Evolutionary conservation across 1,284 basidiomycete genomes (phyloP), one percentile per base, ranked within the genome.

Genomic region (Moniliophthora roreri): DNA sequence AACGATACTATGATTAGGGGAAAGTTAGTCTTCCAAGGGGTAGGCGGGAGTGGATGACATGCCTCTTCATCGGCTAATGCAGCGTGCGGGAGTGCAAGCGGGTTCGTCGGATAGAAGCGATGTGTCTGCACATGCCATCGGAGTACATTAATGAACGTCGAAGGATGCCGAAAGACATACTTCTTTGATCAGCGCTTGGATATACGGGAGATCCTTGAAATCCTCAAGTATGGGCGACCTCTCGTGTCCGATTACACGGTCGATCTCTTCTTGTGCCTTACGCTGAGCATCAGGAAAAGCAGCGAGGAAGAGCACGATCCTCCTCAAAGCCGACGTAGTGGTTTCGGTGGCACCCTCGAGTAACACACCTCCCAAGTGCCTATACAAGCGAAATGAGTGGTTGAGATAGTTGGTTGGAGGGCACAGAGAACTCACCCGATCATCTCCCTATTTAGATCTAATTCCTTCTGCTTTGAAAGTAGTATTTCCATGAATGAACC

Each of bases 241-340:
- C 9, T 60, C 53, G 4, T 53, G 39, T n/a, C 62, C 62, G 16
- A 69, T 48, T 2, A 69, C 59, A 3, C 50, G 40, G 48, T 70
- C 68, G 24, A 69, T 45, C 49, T 68, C 66, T n/a, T 59, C 62
- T 16, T 66, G 65, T 1, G 65, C 66, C 16, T 57, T 59, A 0
- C 48, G 46, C 49, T 67, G 66, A 3, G 60, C 54, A 1, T 67
- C 63, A 9, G 67, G 67, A 47, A 58, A 58, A 0, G 59, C 55
- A 24, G 40, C 38, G 23, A 63, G 44, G 18, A 54, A 51, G 20
- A 63, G 45, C 10, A 60, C 44, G 18, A 63, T 21, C 7, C 52
- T 47, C 5, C 60, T 54, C 1, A 63, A 32, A 28, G 55, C 57
- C 4, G 45, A 39, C 0, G 59, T 48, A 0, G 58, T 62, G 1